These are phyloP conservation scores for Syncephalastrum sp. DNA, from an alignment of 371 early-diverging fungal species.

Conservation along the genomic window DNA sequence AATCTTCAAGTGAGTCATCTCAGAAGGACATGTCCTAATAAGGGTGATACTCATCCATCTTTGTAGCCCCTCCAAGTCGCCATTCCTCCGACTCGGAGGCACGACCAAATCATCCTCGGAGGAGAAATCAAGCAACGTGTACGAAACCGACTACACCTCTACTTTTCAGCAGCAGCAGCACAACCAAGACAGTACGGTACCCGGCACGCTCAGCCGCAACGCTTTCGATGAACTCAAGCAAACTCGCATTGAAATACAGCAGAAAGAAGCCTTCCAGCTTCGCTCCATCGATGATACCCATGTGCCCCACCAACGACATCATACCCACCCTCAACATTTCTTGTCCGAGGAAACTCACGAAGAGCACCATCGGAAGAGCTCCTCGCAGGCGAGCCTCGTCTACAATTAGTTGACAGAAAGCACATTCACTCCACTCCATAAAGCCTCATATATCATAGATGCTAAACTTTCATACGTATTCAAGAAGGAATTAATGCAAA, in stretches of 20 bases:
- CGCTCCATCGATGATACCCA: too few relatives aligned
- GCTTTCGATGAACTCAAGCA: constrained; percentile 17
- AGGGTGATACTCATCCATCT: neutral
- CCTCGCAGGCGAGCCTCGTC: too few relatives aligned
- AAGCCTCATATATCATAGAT: neutral
- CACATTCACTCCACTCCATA: neutral
- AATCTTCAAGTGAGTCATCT: constrained; percentile 15
- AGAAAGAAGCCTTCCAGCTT: too few relatives aligned
- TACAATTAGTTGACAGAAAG: too few relatives aligned
- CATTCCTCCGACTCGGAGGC: neutral
- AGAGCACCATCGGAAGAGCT: too few relatives aligned
- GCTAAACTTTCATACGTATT: too few relatives aligned
- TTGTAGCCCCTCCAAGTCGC: constrained; percentile 5
- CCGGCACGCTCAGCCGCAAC: constrained; percentile 9
- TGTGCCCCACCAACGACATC: too few relatives aligned
- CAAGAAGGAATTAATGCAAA: constrained; percentile 2
- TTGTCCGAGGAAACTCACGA: too few relatives aligned
- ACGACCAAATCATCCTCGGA: constrained; percentile 2
- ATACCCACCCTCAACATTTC: too few relatives aligned
- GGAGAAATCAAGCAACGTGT: neutral
- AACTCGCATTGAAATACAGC: too few relatives aligned
- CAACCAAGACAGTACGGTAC: constrained; percentile 3
- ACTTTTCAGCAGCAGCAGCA: constrained; percentile 2
- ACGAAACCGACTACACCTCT: constrained; percentile 1
- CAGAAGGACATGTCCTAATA: too few relatives aligned